Conservation (phyloP, 495 filamentous ascomycete species). For the Talaromyces adpressus region DNA sequence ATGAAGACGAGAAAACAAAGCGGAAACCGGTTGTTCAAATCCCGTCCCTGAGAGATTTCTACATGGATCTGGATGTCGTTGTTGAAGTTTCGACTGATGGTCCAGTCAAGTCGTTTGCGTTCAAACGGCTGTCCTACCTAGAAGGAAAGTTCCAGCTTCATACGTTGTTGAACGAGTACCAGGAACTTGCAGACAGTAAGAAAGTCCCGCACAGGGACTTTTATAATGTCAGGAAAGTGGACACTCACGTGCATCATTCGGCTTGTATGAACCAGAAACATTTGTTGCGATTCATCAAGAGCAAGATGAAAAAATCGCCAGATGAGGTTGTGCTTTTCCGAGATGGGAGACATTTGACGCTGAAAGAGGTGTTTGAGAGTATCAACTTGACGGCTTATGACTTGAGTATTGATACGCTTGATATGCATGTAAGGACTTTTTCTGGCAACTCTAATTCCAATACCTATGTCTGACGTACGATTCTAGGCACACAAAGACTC, state of each 20-base stretch:
- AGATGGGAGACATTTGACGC: constrained; percentile 86
- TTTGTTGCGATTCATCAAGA: constrained; percentile 95
- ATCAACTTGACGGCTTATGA: constrained; percentile 97
- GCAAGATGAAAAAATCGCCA: constrained; percentile 96
- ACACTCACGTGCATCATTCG: constrained; percentile 98
- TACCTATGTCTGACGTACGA: background rate
- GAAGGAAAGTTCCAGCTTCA: constrained; percentile 97
- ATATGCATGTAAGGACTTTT: constrained; percentile 77
- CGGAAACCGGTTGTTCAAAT: constrained; percentile 67
- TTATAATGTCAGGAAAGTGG: constrained; percentile 97
- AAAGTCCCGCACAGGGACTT: constrained; percentile 96
- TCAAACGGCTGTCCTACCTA: constrained; percentile 85
- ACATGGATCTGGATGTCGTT: constrained; percentile 87
- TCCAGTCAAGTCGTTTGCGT: constrained; percentile 94
- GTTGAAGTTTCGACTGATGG: constrained; percentile 84
- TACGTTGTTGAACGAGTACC: constrained; percentile 85
- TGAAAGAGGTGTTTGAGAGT: constrained; percentile 91
- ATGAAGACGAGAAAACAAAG: constrained; percentile 48
- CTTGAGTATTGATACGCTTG: constrained; percentile 94
- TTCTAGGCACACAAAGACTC: constrained; percentile 90
- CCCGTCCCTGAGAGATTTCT: constrained; percentile 86
- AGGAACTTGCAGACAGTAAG: constrained; percentile 97
- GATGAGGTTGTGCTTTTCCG: constrained; percentile 90
- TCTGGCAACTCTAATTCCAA: background rate
- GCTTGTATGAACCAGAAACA: constrained; percentile 99